Percentiles rank a stretch among this genome's conserved stretches.
Conservation (phyloP, 495 filamentous ascomycete genomes). For the Aspergillus sparsus region DNA sequence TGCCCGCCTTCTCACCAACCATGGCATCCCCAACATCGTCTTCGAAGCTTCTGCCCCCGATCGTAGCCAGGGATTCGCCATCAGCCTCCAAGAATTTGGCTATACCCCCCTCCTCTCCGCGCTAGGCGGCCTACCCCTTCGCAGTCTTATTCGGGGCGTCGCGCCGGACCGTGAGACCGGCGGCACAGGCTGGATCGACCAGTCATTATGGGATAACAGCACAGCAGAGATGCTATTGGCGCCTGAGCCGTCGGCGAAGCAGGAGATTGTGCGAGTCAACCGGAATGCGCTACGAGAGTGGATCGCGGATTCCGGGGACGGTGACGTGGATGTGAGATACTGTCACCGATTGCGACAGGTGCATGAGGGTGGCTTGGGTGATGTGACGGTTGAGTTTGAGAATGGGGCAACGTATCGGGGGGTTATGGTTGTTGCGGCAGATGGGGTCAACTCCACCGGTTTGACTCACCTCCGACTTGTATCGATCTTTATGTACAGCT, state of each 20-base stretch:
- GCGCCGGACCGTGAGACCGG: slow-evolving; percentile 2
- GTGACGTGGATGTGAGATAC: background rate
- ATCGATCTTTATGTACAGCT: background rate
- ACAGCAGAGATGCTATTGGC: background rate
- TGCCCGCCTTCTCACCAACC: slow-evolving; percentile 5
- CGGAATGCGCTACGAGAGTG: slow-evolving; percentile 4
- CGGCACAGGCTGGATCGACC: slow-evolving; percentile 1
- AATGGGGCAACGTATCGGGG: slow-evolving; percentile 6
- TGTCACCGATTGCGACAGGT: background rate
- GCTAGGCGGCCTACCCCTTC: slow-evolving; percentile 2
- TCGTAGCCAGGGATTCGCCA: slow-evolving; percentile 6
- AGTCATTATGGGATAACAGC: background rate
- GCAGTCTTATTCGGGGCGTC: slow-evolving; percentile 3
- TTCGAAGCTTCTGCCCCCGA: background rate
- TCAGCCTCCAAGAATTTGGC: slow-evolving; percentile 1
- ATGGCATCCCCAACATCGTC: slow-evolving; percentile 6
- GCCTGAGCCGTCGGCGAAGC: background rate
- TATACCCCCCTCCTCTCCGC: background rate
- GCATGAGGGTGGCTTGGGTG: background rate
- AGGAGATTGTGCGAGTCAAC: slow-evolving; percentile 3
- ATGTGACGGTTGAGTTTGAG: slow-evolving; percentile 2
- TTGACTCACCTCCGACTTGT: background rate
- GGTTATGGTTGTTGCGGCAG: background rate
- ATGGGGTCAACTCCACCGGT: slow-evolving; percentile 2
- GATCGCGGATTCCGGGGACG: background rate